phyloP scores from a whole-genome alignment of 768 basidiomycete species.

The Tulasnella calospora region DNA sequence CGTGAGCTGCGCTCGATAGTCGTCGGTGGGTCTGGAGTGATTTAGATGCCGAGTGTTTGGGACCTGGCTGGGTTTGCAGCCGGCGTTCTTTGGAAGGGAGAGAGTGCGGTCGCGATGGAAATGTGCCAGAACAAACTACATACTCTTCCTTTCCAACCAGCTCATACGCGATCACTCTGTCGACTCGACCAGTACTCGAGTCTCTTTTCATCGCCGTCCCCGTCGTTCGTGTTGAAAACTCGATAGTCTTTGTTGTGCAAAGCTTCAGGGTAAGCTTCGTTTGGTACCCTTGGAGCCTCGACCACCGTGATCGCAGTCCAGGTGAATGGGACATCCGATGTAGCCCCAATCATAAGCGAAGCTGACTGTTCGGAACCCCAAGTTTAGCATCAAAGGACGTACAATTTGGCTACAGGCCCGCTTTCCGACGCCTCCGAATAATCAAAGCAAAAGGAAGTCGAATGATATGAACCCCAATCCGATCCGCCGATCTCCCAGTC shows the following conservation, averaged over 20 bases:
- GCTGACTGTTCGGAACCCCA: not conserved
- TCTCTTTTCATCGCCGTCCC: not conserved
- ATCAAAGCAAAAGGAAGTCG: not conserved
- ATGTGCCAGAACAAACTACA: not conserved
- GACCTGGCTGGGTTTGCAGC: not conserved
- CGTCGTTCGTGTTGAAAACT: not conserved
- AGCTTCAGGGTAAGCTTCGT: constrained; percentile 2
- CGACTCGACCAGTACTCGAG: not conserved
- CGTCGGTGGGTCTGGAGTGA: not conserved
- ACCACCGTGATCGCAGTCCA: constrained; percentile 4
- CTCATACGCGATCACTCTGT: not conserved
- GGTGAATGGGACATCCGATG: constrained; percentile 1
- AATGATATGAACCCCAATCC: constrained; percentile 11
- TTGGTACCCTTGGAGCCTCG: not conserved
- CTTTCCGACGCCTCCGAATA: not conserved
- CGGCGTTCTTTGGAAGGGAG: constrained; percentile 48
- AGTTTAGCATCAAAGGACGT: constrained; percentile 6
- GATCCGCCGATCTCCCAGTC: constrained; percentile 8
- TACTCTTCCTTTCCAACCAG: not conserved
- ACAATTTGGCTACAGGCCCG: not conserved
- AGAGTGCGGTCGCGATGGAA: not conserved
- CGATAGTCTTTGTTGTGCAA: not conserved
- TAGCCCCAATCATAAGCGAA: not conserved
- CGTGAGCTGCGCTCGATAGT: not conserved
- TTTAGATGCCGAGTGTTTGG: constrained; percentile 2